Base-by-base conservation (phyloP, 2,329 filamentous ascomycete genomes). In the Fusarium brevicatenulatum region DNA sequence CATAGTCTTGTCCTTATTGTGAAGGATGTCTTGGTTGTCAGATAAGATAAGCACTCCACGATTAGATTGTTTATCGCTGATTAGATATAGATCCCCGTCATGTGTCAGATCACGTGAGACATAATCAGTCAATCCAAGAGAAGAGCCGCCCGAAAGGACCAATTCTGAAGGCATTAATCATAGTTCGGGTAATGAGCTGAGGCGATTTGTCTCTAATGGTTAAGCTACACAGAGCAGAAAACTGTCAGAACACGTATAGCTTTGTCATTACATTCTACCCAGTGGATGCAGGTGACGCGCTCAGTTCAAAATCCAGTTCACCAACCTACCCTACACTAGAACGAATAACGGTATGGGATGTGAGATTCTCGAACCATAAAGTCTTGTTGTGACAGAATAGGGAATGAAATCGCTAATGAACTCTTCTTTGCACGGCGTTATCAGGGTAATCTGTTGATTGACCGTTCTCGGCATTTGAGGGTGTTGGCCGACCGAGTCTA, bases 361-460 rank as follows among this genome's bases (percentile, higher is more conserved):
- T 34, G 30, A 36, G 18, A 52, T 15, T 34, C 11, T 52, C 16
- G 10, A 25, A 15, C 2, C 3, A 36, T 9, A 25, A 25, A 21
- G 18, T 52, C 3, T 16, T 3, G 18, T 13, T 11, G n/a, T 8
- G 32, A 15, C 9, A 21, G 11, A 36, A 8, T 2, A 9, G 7
- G 12, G 2, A 10, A 8, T 21, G 1, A 16, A 21, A 16, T 52
- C 16, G 16, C 4, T 11, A 10, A 13, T 4, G 12, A 15, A 11
- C 6, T 50, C 15, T 19, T 23, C 3, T 9, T 36, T 2, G 1
- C 2, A 10, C 0, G 9, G 10, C 3, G 1, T 3, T 9, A 6
- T 25, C 4, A 11, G 2, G 2, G 11, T 2, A 4, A 1, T 15
- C 9, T 36, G 11, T 34, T 52, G 0, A 10, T 36, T 19, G 9